A percentile compares a stretch with the other conserved stretches of the same genome.
Evolutionary conservation across 2,329 filamentous ascomycete species (phyloP).

Genomic region (Akanthomyces lecanii): DNA sequence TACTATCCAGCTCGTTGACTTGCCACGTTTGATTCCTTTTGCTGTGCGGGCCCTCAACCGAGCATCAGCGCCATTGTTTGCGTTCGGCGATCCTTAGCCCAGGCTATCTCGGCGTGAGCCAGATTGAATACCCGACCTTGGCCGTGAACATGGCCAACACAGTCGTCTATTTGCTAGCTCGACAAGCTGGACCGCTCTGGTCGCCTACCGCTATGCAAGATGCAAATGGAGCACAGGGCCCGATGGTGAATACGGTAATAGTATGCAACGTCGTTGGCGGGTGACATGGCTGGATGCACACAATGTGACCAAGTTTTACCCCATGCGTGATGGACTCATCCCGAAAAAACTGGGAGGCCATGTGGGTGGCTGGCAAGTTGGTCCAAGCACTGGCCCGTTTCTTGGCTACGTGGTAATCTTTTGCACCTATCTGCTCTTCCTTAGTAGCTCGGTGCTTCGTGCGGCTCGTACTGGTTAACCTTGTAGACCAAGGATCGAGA

Average conservation of each 20-base stretch:
- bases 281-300: conserved; percentile 2
- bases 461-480: not conserved
- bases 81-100: not conserved
- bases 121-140: not conserved
- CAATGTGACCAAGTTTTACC: conserved; percentile 6
- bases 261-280: not conserved
- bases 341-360: not conserved
- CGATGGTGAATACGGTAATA: not conserved
- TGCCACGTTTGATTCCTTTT: not conserved
- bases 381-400: not conserved
- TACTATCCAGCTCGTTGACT: not conserved
- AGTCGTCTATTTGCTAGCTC: not conserved
- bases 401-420: not conserved
- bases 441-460: not conserved
- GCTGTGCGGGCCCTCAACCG: not conserved
- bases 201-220: not conserved
- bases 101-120: not conserved
- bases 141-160: not conserved
- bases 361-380: not conserved
- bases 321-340: not conserved
- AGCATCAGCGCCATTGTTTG: not conserved
- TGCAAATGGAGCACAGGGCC: not conserved
- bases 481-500: not conserved
- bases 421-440: not conserved
- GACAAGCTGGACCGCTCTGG: not conserved